Base-by-base conservation (phyloP, 2,329 filamentous ascomycete species). In the Microcera coccophila region DNA sequence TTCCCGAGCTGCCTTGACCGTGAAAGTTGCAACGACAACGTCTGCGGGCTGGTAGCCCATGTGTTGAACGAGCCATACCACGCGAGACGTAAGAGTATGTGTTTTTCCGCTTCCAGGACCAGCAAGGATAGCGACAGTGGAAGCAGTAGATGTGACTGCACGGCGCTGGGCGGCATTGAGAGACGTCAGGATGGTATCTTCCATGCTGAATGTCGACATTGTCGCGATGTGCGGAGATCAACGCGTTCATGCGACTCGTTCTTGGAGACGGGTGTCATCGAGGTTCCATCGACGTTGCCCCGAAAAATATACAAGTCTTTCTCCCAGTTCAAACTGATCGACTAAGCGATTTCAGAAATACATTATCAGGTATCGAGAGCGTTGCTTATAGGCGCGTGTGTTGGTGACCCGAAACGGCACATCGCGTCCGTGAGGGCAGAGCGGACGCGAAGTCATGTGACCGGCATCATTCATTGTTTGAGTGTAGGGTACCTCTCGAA, bases 21-120 rank as follows among this genome's bases (percentile, higher is more conserved):
- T 98, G 62, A 98, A 98, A 0, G 91, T 97, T 48, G 91, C 93
- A 46, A 96, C 91, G 46, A 98, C 83, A 57, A 97, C 82, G 68
- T 96, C 89, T 69, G 86, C 82, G 58, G 91, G 91, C 43, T 81
- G 78, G 55, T 88, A 79, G 32, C 83, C 80, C 54, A 80, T 71
- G 56, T 85, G 74, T 38, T 84, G 79, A 41, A 96, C 78, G 21
- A 96, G 80, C 75, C 91, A 94, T 55, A 90, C 90, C 44, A 96
- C 89, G 49, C 93, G 85, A 34, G 90, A 88, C 0, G 90, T 95
- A 41, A 98, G 75, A 1, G 93, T 97, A 65, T 96, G 94, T 12
- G 91, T 98, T 68, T 98, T 97, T 16, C 93, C 91, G 48, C 80
- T 84, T 15, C 82, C 82, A 3, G 79, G 82, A 0, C 81, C 81